Evolutionary conservation across 805 yeast genomes (phyloP), one percentile per base, ranked within the genome.

Genomic region (Metschnikowia amazonensis): DNA sequence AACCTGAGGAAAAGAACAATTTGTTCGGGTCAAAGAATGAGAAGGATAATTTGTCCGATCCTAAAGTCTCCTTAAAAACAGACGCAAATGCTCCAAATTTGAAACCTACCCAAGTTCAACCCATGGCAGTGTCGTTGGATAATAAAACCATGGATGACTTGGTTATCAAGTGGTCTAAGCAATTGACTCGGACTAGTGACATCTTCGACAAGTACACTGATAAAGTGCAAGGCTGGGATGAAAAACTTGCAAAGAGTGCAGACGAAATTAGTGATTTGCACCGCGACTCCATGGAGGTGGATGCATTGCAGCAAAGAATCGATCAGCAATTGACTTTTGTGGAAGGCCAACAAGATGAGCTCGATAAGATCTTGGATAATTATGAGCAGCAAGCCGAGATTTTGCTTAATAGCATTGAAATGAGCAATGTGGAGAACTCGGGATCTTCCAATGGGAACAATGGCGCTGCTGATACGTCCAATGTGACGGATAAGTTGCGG

Each of bases 141-240:
- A 94, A 94, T 66, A 89, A 89, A 63, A 89, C 97, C 1, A 71
- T 94, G 59, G 98, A 94, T 59, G 98, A 94, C 62, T 75, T 94
- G 53, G 86, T 94, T 35, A 79, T 89, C 11, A 89, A 86, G 65
- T 94, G 99, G 99, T 86, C 97, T 0, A 80, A 81, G 45, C 95
- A 94, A 54, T 67, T 94, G 48, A 74, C 92, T 1, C 75, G 79
- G 11, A 81, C 94, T 0, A 79, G 92, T 2, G 74, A 76, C 21
- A 82, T 86, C 30, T 94, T 90, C 66, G 84, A 83, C 47, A 66
- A 74, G 10, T 92, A 88, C 61, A 82, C 96, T 7, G 70, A 74
- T 20, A 84, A 84, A 48, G 81, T 92, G 17, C 81, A 84, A 50
- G 75, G 77, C 43, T 94, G 98, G 97, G 99, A 94, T 63, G 77